phyloP scores from a whole-genome alignment of 2,329 filamentous ascomycete genomes.

The Ceratocystis papillata region DNA sequence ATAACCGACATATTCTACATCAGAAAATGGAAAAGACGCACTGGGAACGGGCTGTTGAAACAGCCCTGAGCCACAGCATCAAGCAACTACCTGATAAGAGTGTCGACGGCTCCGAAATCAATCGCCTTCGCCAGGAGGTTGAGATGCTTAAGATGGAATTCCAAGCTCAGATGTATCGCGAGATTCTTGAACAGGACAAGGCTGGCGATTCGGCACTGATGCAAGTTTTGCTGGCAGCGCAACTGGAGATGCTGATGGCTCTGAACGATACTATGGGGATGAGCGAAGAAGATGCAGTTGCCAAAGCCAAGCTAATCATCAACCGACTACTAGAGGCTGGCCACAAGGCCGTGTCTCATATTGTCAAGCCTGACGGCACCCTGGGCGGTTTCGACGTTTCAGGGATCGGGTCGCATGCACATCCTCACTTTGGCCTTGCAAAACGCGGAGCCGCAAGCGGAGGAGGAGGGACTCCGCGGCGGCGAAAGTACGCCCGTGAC shows the following conservation, averaged over 20 bases:
- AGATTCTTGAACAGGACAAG: slow-evolving; percentile 76
- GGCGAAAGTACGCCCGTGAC: slow-evolving; percentile 22
- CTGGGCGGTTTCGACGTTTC: slow-evolving; percentile 23
- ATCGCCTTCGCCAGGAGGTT: slow-evolving; percentile 66
- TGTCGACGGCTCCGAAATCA: slow-evolving; percentile 34
- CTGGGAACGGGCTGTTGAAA: slow-evolving; percentile 82
- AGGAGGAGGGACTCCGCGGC: slow-evolving; percentile 22
- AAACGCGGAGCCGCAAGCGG: slow-evolving; percentile 22
- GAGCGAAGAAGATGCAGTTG: slow-evolving; percentile 71
- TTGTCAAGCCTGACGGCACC: slow-evolving; percentile 68
- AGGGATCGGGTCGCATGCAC: slow-evolving; percentile 24
- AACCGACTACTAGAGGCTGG: slow-evolving; percentile 67
- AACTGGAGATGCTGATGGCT: slow-evolving; percentile 82
- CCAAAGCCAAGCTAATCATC: slow-evolving; percentile 67
- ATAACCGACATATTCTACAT: slow-evolving; percentile 81
- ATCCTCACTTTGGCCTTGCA: slow-evolving; percentile 24
- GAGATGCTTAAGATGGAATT: slow-evolving; percentile 77
- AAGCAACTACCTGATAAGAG: slow-evolving; percentile 65
- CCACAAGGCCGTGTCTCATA: slow-evolving; percentile 61
- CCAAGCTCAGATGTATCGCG: slow-evolving; percentile 64
- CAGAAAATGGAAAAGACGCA: slow-evolving; percentile 67
- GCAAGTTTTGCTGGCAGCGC: slow-evolving; percentile 74
- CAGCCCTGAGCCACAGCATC: slow-evolving; percentile 75
- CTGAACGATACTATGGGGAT: slow-evolving; percentile 72
- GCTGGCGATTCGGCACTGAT: slow-evolving; percentile 64